A percentile compares a stretch with the other conserved stretches of the same genome.
phyloP scores from a whole-genome alignment of 2,329 filamentous ascomycete species.

The Microsporum audouinii region DNA sequence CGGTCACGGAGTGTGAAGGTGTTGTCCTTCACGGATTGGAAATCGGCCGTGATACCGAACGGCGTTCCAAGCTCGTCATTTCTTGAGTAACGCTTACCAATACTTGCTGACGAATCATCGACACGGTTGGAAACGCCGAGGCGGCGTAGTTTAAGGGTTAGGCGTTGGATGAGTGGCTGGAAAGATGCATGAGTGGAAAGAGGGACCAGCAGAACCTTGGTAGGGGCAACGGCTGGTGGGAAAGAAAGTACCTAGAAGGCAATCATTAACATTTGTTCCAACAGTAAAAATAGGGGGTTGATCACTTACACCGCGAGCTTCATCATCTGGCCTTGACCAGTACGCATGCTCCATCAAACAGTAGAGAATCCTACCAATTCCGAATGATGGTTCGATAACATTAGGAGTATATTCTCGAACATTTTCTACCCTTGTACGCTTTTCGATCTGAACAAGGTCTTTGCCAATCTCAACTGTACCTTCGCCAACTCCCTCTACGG shows the following conservation, averaged over 20 bases:
- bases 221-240: constrained; percentile 71
- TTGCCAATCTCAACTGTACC: constrained; percentile 69
- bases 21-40: constrained; percentile 82
- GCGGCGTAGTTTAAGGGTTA: constrained; percentile 65
- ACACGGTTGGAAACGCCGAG: constrained; percentile 71
- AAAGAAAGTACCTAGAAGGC: constrained; percentile 54
- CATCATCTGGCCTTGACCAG: constrained; percentile 78
- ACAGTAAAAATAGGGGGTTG: not conserved
- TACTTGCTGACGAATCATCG: constrained; percentile 81
- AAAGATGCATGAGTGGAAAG: constrained; percentile 73
- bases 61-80: constrained; percentile 95
- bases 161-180: constrained; percentile 58
- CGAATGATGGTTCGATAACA: constrained; percentile 94
- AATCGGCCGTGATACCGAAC: constrained; percentile 87
- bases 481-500: constrained; percentile 54
- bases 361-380: constrained; percentile 90
- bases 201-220: constrained; percentile 86
- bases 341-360: constrained; percentile 87
- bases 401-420: constrained; percentile 87
- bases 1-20: constrained; percentile 81
- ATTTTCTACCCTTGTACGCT: constrained; percentile 70
- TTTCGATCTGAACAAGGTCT: constrained; percentile 74
- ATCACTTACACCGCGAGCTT: constrained; percentile 71
- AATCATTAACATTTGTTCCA: not conserved
- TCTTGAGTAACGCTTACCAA: constrained; percentile 86